Conservation (phyloP, 2,329 filamentous ascomycete species). For the Piedraia hortae region DNA sequence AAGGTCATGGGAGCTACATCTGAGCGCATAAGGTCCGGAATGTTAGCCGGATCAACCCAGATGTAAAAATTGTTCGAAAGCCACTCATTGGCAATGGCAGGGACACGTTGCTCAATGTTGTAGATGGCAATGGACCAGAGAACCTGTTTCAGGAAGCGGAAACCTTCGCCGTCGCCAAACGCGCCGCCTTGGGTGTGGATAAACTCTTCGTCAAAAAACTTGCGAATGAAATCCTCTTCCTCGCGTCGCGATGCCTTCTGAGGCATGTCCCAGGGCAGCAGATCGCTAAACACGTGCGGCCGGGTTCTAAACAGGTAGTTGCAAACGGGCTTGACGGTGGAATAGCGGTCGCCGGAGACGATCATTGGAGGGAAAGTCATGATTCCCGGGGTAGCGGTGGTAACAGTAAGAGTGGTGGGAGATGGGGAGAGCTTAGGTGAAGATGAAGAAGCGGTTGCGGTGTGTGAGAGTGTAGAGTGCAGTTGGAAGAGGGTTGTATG, state of each 20-base stretch:
- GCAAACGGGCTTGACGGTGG: conserved; percentile 10
- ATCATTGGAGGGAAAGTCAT: conserved; percentile 8
- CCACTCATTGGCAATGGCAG: conserved; percentile 7
- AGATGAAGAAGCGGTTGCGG: too few species aligned
- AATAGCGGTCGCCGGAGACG: conserved; percentile 8
- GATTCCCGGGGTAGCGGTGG: too few species aligned
- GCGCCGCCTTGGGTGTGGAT: conserved; percentile 9
- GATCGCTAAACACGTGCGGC: conserved; percentile 6
- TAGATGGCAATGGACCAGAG: conserved; percentile 10
- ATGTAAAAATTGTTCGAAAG: conserved; percentile 5
- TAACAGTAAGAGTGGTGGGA: too few species aligned
- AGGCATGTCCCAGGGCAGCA: conserved; percentile 12
- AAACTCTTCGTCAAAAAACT: conserved; percentile 7
- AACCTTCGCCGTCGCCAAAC: conserved; percentile 3
- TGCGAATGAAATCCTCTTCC: conserved; percentile 12
- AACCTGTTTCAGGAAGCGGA: conserved; percentile 12
- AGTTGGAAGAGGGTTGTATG: too few species aligned
- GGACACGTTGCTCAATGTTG: conserved; percentile 8
- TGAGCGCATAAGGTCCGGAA: conserved; percentile 3
- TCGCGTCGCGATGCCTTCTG: conserved; percentile 6
- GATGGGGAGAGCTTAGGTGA: too few species aligned
- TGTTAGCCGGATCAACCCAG: conserved; percentile 5
- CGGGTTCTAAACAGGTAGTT: conserved; percentile 7
- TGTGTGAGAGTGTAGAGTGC: too few species aligned
- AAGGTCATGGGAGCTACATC: conserved; percentile 6